Conservation (phyloP, 2,329 filamentous ascomycete genomes). For the Chaetomium sp. region DNA sequence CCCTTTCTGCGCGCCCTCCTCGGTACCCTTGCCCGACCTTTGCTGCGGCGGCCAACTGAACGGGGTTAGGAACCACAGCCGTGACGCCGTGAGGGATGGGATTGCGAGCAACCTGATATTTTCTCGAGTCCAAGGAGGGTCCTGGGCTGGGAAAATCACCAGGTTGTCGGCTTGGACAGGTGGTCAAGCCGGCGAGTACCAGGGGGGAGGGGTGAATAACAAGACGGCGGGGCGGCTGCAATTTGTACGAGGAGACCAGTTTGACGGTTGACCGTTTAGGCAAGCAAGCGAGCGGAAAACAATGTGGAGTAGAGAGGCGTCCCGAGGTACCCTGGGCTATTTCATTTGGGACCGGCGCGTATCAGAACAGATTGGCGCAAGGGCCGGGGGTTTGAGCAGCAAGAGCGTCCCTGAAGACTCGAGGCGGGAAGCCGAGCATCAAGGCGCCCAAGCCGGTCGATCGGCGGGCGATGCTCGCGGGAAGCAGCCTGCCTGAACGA, state of each 20-base stretch:
- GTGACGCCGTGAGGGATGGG: no score
- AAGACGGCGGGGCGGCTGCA: conserved; percentile 13
- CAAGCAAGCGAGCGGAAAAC: conserved; percentile 36
- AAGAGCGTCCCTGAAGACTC: conserved; percentile 11
- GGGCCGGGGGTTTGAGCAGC: conserved; percentile 28
- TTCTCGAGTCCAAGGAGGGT: background rate
- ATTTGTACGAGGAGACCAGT: conserved; percentile 20
- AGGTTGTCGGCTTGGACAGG: background rate
- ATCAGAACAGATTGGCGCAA: conserved; percentile 39
- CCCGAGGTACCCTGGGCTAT: conserved; percentile 34
- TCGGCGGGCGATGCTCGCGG: conserved; percentile 7
- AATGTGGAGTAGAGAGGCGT: conserved; percentile 36
- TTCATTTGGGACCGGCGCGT: conserved; percentile 40
- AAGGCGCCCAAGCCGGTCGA: conserved; percentile 17
- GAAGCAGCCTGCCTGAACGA: conserved; percentile 10
- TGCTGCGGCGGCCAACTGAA: background rate
- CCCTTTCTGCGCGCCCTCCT: conserved; percentile 19
- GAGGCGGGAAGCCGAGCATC: conserved; percentile 12
- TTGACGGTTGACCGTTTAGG: conserved; percentile 26
- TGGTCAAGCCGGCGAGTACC: background rate
- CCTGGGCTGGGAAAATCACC: no score
- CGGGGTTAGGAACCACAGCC: no score
- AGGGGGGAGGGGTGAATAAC: conserved; percentile 4
- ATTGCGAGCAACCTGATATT: background rate
- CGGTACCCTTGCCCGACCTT: conserved; percentile 10